These are phyloP conservation scores for Rhodomyrtus psidioides DNA, from an alignment of 441 rosid species.

Conservation along the genomic window DNA sequence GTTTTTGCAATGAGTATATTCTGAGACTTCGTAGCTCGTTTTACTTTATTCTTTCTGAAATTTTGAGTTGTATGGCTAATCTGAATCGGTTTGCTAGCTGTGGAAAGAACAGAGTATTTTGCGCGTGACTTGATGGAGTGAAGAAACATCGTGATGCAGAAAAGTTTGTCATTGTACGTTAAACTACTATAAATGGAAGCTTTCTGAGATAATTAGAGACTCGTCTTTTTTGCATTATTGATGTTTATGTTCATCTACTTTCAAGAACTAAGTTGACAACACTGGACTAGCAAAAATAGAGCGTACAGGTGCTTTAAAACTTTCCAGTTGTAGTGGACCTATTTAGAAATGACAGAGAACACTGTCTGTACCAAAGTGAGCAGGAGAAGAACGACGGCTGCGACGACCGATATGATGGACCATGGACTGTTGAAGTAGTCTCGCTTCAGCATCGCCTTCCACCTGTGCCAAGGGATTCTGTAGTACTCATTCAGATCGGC, in stretches of 20 bases:
- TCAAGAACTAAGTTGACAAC: not conserved
- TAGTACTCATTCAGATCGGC: not conserved
- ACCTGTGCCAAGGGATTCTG: not conserved
- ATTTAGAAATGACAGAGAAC: not conserved
- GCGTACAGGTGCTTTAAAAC: rapidly evolving
- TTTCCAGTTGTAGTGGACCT: not conserved
- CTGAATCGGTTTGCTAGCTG: not conserved
- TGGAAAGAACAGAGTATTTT: not conserved
- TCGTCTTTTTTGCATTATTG: not conserved
- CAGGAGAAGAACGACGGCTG: not conserved
- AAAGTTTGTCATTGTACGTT: not conserved
- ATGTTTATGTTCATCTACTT: not conserved
- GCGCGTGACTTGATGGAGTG: not conserved
- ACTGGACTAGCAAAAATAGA: not conserved
- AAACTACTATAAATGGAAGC: not conserved
- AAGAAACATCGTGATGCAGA: rapidly evolving
- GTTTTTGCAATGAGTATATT: not conserved
- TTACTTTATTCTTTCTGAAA: not conserved
- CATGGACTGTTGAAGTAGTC: not conserved
- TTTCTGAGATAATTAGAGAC: not conserved
- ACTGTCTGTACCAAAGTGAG: not conserved
- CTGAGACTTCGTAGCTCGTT: not conserved
- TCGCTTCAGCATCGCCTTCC: not conserved
- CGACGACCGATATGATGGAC: not conserved
- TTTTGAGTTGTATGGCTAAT: not conserved